These are phyloP conservation scores for Lentinula sp. DNA, from an alignment of 768 basidiomycete genomes.

Conservation along the genomic window DNA sequence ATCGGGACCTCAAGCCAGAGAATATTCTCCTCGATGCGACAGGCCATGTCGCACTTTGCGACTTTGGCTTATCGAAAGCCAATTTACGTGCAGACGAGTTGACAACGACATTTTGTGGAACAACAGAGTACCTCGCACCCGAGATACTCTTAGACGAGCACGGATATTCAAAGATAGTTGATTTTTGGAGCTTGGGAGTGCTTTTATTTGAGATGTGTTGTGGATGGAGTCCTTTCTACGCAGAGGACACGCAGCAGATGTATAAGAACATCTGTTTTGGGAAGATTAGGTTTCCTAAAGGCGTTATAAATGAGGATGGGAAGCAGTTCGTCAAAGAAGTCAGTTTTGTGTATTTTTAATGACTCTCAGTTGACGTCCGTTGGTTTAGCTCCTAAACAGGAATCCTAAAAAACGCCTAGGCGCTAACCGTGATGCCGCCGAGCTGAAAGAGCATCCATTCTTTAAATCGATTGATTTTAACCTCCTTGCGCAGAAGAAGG, in stretches of 20 bases:
- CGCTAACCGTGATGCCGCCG: constrained; percentile 82
- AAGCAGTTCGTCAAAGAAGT: constrained; percentile 99
- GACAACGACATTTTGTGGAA: constrained; percentile 99
- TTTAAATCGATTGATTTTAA: constrained; percentile 91
- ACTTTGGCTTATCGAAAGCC: constrained; percentile 96
- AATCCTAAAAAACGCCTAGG: constrained; percentile 98
- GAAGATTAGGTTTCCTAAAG: constrained; percentile 96
- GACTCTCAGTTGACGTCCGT: constrained; percentile 4
- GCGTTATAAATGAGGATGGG: constrained; percentile 94
- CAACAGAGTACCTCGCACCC: constrained; percentile 97
- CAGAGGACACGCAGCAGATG: constrained; percentile 99
- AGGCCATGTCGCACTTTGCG: constrained; percentile 96
- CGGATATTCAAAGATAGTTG: constrained; percentile 96
- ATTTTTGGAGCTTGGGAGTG: constrained; percentile 97
- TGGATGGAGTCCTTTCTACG: constrained; percentile 99
- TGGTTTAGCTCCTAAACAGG: constrained; percentile 81
- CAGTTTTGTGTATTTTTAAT: constrained; percentile 27
- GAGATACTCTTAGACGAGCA: constrained; percentile 98
- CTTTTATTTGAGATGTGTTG: constrained; percentile 99
- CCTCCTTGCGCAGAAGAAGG: constrained; percentile 78
- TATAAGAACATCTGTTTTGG: constrained; percentile 99
- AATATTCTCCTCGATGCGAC: constrained; percentile 98
- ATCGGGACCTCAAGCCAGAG: constrained; percentile 95
- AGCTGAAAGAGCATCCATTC: constrained; percentile 95
- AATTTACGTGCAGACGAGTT: constrained; percentile 90